These are phyloP conservation scores for Ophiostoma australiae DNA, from an alignment of 2,329 filamentous ascomycete species.

Conservation along the genomic window DNA sequence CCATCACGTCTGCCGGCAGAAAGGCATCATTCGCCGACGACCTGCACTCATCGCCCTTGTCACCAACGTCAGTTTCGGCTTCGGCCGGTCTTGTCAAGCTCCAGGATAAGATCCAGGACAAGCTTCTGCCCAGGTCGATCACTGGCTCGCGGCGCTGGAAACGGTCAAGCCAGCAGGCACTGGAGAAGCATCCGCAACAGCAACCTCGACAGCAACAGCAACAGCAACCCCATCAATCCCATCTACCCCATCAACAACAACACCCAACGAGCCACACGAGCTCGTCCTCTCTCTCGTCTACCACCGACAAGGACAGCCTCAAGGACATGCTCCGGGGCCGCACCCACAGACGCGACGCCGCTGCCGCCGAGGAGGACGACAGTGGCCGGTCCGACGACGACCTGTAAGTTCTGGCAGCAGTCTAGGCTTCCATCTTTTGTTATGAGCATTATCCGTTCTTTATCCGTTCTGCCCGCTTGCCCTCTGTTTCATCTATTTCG, in stretches of 20 bases:
- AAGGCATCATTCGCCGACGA: neutral
- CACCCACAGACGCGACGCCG: neutral
- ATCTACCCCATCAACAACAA: neutral
- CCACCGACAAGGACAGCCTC: slow-evolving; percentile 14
- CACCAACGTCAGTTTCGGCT: neutral
- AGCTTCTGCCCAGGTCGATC: slow-evolving; percentile 11
- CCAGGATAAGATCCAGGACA: slow-evolving; percentile 16
- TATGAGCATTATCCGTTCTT: too few species aligned
- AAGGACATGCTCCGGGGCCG: slow-evolving; percentile 6
- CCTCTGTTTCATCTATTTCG: neutral
- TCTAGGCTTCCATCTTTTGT: neutral
- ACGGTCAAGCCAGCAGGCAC: slow-evolving; percentile 5
- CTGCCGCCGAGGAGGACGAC: slow-evolving; percentile 19
- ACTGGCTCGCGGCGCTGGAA: slow-evolving; percentile 16
- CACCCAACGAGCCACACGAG: neutral
- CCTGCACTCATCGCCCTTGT: neutral
- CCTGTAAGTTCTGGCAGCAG: slow-evolving; percentile 16
- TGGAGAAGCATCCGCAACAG: too few species aligned
- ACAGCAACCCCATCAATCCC: neutral
- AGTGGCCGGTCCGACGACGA: slow-evolving; percentile 18
- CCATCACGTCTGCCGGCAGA: slow-evolving; percentile 7
- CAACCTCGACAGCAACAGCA: neutral
- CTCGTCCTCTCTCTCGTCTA: neutral
- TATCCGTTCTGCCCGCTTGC: neutral
- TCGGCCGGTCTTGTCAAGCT: slow-evolving; percentile 6